Evolutionary conservation across 331 rosid species (phyloP), one percentile per base, ranked within the genome.

Genomic region (Rosa hybrid): DNA sequence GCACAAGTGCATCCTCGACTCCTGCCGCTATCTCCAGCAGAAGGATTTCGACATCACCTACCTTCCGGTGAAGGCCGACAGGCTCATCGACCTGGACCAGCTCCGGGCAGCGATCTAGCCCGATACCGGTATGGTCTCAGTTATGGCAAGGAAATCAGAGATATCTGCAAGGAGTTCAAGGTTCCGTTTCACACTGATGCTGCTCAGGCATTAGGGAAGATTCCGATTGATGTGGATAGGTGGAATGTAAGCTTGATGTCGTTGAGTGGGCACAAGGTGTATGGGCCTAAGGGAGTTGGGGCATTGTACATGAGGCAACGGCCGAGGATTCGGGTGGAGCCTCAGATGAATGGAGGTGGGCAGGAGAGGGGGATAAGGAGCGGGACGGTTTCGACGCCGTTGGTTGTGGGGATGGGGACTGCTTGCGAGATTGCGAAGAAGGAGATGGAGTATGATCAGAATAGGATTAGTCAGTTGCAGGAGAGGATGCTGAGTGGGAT

Each of bases 231-330:
- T 45, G 98, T 91, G 60, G 93, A 89, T 27, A 89, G 84, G 78
- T 95, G 99, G 99, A 93, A 95, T 17, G 97, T 95, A 81, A 95
- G 99, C 72, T 84, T 93, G 86, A 91, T 91, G 97, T 95, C 97
- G 1, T 75, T 93, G 81, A 91, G 97, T 50, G 99, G 98, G 54
- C 99, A 95, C 70, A 95, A 95, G 85, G 51, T 95, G 83, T 95
- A 93, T 60, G 96, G 90, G 3, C 98, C 98, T 0, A 95, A 95
- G 70, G 97, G 98, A 0, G 80, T 95, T n/a, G 99, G 98, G 5
- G 97, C 99, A 8, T 77, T 92, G 92, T 95, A 95, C 72, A 76
- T 91, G 78, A 72, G 98, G 85, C 81, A 96, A 82, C 79, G 97
- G 57, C 98, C 98, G 0, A 92, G 98, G 91, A 92, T 92, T 84